Base-by-base conservation (phyloP, 2,329 filamentous ascomycete genomes). In the Ascochyta lentis region DNA sequence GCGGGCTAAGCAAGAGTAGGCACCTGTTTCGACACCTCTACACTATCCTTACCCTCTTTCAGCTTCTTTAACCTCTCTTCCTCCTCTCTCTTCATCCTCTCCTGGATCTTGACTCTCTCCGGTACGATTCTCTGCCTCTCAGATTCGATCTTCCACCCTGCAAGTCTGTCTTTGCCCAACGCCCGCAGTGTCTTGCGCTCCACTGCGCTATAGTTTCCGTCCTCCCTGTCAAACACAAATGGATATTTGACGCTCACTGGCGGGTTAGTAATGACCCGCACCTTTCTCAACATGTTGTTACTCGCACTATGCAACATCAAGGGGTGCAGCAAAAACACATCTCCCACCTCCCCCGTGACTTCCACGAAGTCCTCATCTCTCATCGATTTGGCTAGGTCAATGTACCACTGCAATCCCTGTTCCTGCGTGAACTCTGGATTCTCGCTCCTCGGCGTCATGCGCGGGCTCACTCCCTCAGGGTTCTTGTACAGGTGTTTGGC, bases 391-490 rank as follows among this genome's bases (percentile, higher is more conserved):
- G 73, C 74, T 35, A 81, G 54, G 63, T 78, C 64, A 49, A 77
- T 73, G 73, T 81, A 76, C 63, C 80, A 86, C 6, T 71, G 68
- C 2, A 81, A 66, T 27, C 79, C 77, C 49, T 75, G 65, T 61
- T 74, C 80, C 24, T 75, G 63, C 22, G 65, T 57, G 61, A 84
- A 84, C 2, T 76, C 75, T 0, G 78, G 75, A 38, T 85, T 77
- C 9, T 78, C 47, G 1, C 57, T 79, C 1, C 86, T 77, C 0
- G 85, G 83, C 22, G 79, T 79, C 86, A 90, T 89, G 29, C 82
- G 81, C n/a, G 87, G 86, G 23, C 81, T 84, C 19, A 89, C 84
- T 1, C 88, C 88, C 58, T 85, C 83, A 0, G 87, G 86, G 63
- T 90, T 81, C 3, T 84, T 80, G 60, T 84, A 79, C 64, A 83